These are phyloP conservation scores for Neurospora crassa DNA, from an alignment of 2,329 filamentous ascomycete genomes.

Conservation along the genomic window DNA sequence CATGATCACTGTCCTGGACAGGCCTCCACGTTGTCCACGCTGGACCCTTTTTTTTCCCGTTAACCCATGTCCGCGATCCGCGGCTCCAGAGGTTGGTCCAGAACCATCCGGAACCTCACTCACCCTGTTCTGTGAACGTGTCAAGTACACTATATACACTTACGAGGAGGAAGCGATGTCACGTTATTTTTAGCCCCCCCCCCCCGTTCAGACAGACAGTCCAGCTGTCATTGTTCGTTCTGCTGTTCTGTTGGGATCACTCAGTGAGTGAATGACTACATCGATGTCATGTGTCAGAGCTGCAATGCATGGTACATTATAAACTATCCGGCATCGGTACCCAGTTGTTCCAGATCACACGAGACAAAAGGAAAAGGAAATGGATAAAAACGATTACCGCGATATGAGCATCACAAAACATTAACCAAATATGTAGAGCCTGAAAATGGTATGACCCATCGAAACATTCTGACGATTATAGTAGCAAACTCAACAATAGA, in stretches of 20 bases:
- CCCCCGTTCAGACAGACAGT: too few species aligned
- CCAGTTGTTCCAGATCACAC: not conserved
- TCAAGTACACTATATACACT: not conserved
- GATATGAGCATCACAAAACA: not conserved
- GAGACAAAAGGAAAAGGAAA: not conserved
- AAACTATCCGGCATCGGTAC: not conserved
- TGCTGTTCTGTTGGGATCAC: not conserved
- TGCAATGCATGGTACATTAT: not conserved
- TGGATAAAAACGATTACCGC: not conserved
- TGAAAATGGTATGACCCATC: not conserved
- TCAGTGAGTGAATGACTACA: not conserved
- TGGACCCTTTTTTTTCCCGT: not conserved
- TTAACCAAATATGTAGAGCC: not conserved
- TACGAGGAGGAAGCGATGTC: not conserved
- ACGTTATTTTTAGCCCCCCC: not conserved
- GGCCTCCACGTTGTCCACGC: not conserved
- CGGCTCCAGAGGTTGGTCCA: not conserved
- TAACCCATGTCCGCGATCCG: not conserved
- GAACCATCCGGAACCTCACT: not conserved
- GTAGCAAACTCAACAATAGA: not conserved
- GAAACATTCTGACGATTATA: not conserved
- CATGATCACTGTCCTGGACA: not conserved
- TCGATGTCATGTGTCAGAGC: not conserved
- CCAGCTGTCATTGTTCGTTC: not conserved
- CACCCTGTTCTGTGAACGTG: not conserved